Percentiles rank a stretch among this genome's conserved stretches.
These are phyloP conservation scores for Yarrowia sp. DNA, from an alignment of 805 yeast species.

Conservation along the genomic window DNA sequence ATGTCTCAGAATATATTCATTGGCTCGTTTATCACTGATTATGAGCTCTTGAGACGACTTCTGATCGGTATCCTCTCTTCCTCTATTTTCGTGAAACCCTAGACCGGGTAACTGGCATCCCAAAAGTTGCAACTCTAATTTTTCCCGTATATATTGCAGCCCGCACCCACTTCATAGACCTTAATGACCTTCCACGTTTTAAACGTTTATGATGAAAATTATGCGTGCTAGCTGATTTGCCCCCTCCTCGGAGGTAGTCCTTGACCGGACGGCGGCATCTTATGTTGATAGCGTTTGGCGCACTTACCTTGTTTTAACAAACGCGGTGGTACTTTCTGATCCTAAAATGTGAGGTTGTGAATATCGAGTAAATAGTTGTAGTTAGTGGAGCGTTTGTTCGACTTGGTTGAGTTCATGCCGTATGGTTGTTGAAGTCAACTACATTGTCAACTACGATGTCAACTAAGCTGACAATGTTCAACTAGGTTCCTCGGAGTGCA, in stretches of 20 bases:
- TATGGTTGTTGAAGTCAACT: too few species aligned
- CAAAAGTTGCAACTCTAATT: background rate
- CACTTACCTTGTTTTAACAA: constrained; percentile 34
- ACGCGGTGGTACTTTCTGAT: constrained; percentile 35
- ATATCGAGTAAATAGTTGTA: background rate
- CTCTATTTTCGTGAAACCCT: background rate
- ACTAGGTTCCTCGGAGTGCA: background rate
- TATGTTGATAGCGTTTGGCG: constrained; percentile 36
- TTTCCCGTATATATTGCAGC: background rate
- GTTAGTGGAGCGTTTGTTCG: background rate
- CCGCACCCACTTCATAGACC: constrained; percentile 26
- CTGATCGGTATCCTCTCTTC: too few species aligned
- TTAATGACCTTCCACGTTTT: constrained; percentile 38
- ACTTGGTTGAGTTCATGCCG: too few species aligned
- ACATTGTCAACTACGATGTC: too few species aligned
- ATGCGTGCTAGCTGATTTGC: constrained; percentile 33
- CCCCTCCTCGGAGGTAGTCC: constrained; percentile 32
- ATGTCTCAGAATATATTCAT: too few species aligned
- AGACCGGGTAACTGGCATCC: constrained; percentile 17
- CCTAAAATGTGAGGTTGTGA: background rate
- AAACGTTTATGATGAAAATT: constrained; percentile 36
- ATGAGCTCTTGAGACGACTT: too few species aligned
- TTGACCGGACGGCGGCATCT: constrained; percentile 36
- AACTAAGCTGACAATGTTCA: background rate
- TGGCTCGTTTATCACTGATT: too few species aligned